Evolutionary conservation across 768 basidiomycete genomes (phyloP), one percentile per base, ranked within the genome.

Genomic region (Phaeolepiota aurea): DNA sequence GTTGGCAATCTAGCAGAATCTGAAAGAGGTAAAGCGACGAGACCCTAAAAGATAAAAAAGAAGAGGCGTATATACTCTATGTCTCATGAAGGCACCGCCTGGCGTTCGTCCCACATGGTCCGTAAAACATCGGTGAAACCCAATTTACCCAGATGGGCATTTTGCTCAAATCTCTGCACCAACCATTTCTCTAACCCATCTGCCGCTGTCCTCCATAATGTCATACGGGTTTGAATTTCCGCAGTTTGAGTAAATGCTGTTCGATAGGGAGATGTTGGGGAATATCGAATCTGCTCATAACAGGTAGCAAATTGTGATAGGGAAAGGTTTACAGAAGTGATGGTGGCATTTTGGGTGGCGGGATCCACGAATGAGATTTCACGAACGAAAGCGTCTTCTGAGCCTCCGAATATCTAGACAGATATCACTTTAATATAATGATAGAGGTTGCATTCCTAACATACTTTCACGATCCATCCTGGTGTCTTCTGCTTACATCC

Each of bases 291-390:
- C 50, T 77, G 79, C 62, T 97, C 93, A 50, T 87, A 79, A 56
- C 89, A 94, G 28, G 84, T 88, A 47, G 89, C 85, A 52, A 94
- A 92, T 64, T 94, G 89, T n/a, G 90, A 91, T 20, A 96, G 66
- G 10, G 87, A 88, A 38, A 97, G 82, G 65, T 97, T 97, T 62
- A 91, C 83, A 20, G 90, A 91, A 23, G 87, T 88, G 48, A 90
- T 86, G 30, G 84, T 84, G 35, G 87, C 84, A 21, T 72, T 78
- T 62, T 86, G 83, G 18, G 72, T 78, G 44, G 76, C 66, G 1
- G 93, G 93, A 61, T 96, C 89, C 25, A 94, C 72, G 55, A 93
- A 94, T 3, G 90, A 89, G 50, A 96, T 83, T 64, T 97, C 93
- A 34, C 93, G 81, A 1, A 96, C 88, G 55, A 87, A 96, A 7